phyloP scores from a whole-genome alignment of 1,139 yeast species.

The Yamadazyma blattariae region DNA sequence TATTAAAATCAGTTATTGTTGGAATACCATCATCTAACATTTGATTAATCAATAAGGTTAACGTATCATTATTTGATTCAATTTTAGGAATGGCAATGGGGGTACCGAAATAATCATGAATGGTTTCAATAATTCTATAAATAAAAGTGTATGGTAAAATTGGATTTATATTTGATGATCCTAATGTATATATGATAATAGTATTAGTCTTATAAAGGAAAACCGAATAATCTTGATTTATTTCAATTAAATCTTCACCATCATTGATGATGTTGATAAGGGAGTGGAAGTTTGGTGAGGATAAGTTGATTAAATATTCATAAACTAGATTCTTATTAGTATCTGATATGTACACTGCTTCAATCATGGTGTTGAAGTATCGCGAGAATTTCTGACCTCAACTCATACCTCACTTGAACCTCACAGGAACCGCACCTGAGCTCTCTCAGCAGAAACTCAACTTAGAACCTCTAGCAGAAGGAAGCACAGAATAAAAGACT shows the following conservation, averaged over 20 bases:
- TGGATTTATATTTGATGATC: slow-evolving; percentile 31
- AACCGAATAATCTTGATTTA: slow-evolving; percentile 28
- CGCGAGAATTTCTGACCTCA: too few species aligned
- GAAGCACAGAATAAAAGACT: not conserved
- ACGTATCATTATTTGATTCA: slow-evolving; percentile 62
- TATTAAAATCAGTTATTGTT: slow-evolving; percentile 67
- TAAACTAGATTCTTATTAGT: slow-evolving; percentile 50
- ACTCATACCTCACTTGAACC: too few species aligned
- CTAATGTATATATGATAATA: slow-evolving; percentile 26
- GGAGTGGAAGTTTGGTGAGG: slow-evolving; percentile 50
- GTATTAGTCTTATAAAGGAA: slow-evolving; percentile 22
- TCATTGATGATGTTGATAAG: slow-evolving; percentile 28
- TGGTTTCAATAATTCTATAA: slow-evolving; percentile 45
- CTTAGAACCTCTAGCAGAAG: too few species aligned
- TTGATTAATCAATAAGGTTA: slow-evolving; percentile 49
- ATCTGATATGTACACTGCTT: slow-evolving; percentile 67
- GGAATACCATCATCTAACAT: slow-evolving; percentile 81
- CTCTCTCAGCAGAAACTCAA: too few species aligned
- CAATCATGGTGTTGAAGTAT: slow-evolving; percentile 25
- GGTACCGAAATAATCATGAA: slow-evolving; percentile 58
- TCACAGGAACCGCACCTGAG: too few species aligned
- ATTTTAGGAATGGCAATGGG: slow-evolving; percentile 58
- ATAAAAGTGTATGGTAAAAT: slow-evolving; percentile 57
- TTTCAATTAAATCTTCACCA: slow-evolving; percentile 19
- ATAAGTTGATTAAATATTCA: slow-evolving; percentile 52